Base-by-base conservation (phyloP, 1,139 yeast genomes). In the Taiozyma sp. region DNA sequence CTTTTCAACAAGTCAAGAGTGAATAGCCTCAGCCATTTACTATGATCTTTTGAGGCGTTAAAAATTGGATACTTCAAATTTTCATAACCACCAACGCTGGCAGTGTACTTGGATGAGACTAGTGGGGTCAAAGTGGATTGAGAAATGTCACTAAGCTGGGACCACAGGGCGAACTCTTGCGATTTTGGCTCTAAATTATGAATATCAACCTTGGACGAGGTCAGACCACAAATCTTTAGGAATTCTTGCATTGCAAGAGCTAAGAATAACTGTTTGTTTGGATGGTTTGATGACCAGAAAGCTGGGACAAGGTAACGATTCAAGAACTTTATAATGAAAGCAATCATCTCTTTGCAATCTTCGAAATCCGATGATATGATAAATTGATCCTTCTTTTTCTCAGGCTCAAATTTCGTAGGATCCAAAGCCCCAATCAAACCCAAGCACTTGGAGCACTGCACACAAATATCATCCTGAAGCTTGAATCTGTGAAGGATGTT, bases 231-330 rank as follows among this genome's bases (percentile, higher is more conserved):
- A 13, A 83, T 78, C 54, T 81, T 81, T 48, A 93, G 68, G 47
- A 86, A 83, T 57, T 88, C 95, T 64, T 95, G 99, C 79, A 95
- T 88, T 0, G 95, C 88, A 67, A 80, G 87, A 0, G 97, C 97
- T 37, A 91, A 76, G 62, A 85, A 88, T 54, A 88, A 74, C 64
- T 95, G 99, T 48, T 83, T 81, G 28, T 81, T 80, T 0, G 99
- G 97, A 62, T 90, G 90, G 45, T 85, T 87, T 1, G 97, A 85
- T 1, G 97, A 90, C 81, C 95, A 85, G 65, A 90, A 91, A 2
- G 89, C 80, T 43, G 87, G 88, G 10, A 91, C 85, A 19, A 95
- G 73, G 55, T 81, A 76, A 48, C 78, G 77, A 56, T 88, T 86
- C 46, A 91, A 72, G 51, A 91, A 81, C 57, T 78, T 76, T 6